Evolutionary conservation across 2,329 filamentous ascomycete genomes (phyloP).

Genomic region (Myriosclerotinia scirpicola): DNA sequence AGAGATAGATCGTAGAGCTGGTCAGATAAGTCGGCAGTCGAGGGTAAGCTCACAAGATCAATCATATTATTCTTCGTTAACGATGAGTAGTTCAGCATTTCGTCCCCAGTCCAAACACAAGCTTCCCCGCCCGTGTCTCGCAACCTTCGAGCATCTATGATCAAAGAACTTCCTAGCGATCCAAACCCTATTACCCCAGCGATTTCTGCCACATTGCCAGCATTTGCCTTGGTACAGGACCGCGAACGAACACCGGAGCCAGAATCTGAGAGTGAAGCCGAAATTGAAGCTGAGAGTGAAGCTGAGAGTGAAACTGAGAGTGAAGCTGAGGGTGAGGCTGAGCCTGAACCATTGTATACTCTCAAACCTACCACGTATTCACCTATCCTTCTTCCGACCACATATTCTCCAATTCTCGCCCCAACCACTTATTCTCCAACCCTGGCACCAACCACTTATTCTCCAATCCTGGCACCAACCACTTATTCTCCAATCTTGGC

Average conservation of each 20-base stretch:
- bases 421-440: slow-evolving; percentile 18
- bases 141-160: slow-evolving; percentile 37
- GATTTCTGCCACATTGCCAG: slow-evolving; percentile 35
- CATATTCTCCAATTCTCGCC: slow-evolving; percentile 24
- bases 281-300: slow-evolving; percentile 19
- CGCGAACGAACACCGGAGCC: slow-evolving; percentile 36
- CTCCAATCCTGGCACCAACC: slow-evolving; percentile 22
- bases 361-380: slow-evolving; percentile 40
- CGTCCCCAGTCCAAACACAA: slow-evolving; percentile 22
- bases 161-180: slow-evolving; percentile 35
- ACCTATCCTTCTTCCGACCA: slow-evolving; percentile 34
- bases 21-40: slow-evolving; percentile 76
- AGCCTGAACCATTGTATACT: slow-evolving; percentile 35
- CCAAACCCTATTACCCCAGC: slow-evolving; percentile 38
- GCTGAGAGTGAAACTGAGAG: no score
- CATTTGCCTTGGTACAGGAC: slow-evolving; percentile 36
- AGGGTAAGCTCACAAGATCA: slow-evolving; percentile 54
- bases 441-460: background rate
- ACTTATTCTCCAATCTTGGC: background rate
- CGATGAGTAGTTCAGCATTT: slow-evolving; percentile 24
- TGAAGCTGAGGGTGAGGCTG: slow-evolving; percentile 24
- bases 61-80: slow-evolving; percentile 17
- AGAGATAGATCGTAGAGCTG: slow-evolving; percentile 84
- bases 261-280: slow-evolving; percentile 14
- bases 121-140: slow-evolving; percentile 25